These are phyloP conservation scores for Neoboletus subvelutipes DNA, from an alignment of 768 basidiomycete genomes.

Conservation along the genomic window DNA sequence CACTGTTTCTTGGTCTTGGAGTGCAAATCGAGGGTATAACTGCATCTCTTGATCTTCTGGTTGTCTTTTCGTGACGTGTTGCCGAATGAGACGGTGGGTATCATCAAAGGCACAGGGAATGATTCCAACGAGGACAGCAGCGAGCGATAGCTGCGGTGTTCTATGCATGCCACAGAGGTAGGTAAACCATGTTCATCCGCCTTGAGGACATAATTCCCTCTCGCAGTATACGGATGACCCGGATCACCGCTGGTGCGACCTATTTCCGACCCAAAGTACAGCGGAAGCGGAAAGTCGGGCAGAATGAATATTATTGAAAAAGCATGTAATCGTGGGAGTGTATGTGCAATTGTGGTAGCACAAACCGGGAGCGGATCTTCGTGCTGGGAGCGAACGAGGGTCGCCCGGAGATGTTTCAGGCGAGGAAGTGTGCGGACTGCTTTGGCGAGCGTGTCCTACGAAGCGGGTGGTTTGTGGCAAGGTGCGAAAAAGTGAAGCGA, in stretches of 20 bases:
- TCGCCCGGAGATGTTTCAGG: conserved; percentile 59
- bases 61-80: conserved; percentile 31
- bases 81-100: conserved; percentile 10
- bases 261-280: conserved; percentile 44
- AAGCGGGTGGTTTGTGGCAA: neutral
- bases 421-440: conserved; percentile 60
- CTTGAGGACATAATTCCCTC: conserved; percentile 56
- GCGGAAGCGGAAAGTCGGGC: conserved; percentile 49
- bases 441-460: conserved; percentile 49
- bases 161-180: conserved; percentile 47
- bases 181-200: conserved; percentile 69
- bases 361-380: conserved; percentile 59
- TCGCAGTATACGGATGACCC: conserved; percentile 29
- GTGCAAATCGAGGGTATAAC: conserved; percentile 27
- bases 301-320: conserved; percentile 70
- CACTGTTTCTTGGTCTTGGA: too few species aligned
- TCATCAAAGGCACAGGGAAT: conserved; percentile 29
- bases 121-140: conserved; percentile 31
- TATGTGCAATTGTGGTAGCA: conserved; percentile 59
- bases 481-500: neutral
- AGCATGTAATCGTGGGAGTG: conserved; percentile 62
- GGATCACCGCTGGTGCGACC: conserved; percentile 34
- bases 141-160: conserved; percentile 37
- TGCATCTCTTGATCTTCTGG: conserved; percentile 26
- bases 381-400: conserved; percentile 65